phyloP scores from a whole-genome alignment of 371 early-diverging fungal genomes.

The Dinochytrium kinnereticum region DNA sequence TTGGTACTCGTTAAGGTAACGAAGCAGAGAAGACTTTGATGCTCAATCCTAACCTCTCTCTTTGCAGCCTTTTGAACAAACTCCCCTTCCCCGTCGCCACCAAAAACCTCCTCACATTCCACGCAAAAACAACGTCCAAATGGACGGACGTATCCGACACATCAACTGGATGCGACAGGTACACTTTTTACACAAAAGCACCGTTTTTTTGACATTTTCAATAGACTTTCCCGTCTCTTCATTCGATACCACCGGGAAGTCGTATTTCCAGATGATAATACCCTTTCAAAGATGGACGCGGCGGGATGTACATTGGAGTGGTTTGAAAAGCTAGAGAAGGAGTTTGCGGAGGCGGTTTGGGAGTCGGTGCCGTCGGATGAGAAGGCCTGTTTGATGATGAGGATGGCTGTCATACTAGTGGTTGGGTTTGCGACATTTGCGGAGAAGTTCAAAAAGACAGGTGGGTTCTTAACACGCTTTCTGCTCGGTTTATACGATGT shows the following conservation, averaged over 20 bases:
- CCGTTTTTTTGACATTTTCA: no score
- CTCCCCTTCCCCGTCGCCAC: slow-evolving; percentile 33
- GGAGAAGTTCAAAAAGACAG: slow-evolving; percentile 4
- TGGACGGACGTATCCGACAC: neutral
- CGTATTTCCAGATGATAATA: slow-evolving; percentile 2
- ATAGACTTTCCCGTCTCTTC: slow-evolving; percentile 4
- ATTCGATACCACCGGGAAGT: slow-evolving; percentile 7
- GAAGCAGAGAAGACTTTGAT: no score
- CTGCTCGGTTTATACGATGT: neutral
- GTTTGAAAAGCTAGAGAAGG: neutral
- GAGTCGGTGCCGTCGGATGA: neutral
- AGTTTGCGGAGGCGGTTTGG: neutral
- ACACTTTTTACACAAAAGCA: no score
- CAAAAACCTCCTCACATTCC: slow-evolving; percentile 34
- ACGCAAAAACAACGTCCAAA: slow-evolving; percentile 16
- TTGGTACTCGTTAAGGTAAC: slow-evolving; percentile 44
- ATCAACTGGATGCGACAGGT: no score
- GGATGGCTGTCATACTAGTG: slow-evolving; percentile 6
- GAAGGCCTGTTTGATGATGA: neutral
- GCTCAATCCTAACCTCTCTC: neutral
- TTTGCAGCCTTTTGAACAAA: slow-evolving; percentile 31
- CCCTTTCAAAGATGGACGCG: neutral
- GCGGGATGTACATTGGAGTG: neutral
- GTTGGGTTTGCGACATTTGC: neutral
- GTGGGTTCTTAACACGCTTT: neutral